A percentile compares a stretch with the other conserved stretches of the same genome.
phyloP scores from a whole-genome alignment of 176 grass and related monocot species.

The Aechmea fasciata region DNA sequence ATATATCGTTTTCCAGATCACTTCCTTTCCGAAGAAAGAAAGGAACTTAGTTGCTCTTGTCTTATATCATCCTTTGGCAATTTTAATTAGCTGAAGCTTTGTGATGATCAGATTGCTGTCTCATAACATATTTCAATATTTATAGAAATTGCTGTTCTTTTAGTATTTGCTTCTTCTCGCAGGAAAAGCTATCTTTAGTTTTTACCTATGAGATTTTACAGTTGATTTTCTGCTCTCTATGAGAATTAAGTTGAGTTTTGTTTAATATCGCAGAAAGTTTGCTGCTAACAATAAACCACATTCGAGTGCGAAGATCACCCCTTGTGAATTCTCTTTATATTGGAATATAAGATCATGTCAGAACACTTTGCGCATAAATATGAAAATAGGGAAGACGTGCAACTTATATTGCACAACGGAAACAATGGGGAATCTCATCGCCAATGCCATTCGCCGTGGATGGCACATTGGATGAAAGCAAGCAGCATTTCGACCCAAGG shows the following conservation, averaged over 20 bases:
- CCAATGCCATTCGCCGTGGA: slow-evolving; percentile 43
- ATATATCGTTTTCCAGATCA: too few species aligned
- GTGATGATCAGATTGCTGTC: too few species aligned
- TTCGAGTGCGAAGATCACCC: neutral
- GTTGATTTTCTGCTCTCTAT: neutral
- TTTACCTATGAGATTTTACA: neutral
- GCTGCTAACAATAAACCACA: neutral
- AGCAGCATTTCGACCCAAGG: slow-evolving; percentile 26
- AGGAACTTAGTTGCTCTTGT: too few species aligned
- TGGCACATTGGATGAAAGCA: slow-evolving; percentile 44
- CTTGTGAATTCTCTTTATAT: neutral
- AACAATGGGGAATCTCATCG: slow-evolving; percentile 18
- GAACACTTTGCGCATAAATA: slow-evolving; percentile 20
- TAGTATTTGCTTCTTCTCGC: neutral
- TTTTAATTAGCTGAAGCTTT: too few species aligned
- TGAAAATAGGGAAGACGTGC: slow-evolving; percentile 29
- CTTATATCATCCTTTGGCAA: too few species aligned
- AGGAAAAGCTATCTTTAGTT: neutral
- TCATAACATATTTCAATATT: too few species aligned
- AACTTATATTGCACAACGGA: slow-evolving; percentile 33
- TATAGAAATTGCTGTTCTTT: too few species aligned
- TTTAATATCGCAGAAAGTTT: neutral
- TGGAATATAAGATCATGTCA: slow-evolving; percentile 26
- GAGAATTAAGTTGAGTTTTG: neutral
- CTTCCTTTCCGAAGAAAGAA: too few species aligned